Base-by-base conservation (phyloP, 164 flowering plant genomes). In the Brasenia schreberi region DNA sequence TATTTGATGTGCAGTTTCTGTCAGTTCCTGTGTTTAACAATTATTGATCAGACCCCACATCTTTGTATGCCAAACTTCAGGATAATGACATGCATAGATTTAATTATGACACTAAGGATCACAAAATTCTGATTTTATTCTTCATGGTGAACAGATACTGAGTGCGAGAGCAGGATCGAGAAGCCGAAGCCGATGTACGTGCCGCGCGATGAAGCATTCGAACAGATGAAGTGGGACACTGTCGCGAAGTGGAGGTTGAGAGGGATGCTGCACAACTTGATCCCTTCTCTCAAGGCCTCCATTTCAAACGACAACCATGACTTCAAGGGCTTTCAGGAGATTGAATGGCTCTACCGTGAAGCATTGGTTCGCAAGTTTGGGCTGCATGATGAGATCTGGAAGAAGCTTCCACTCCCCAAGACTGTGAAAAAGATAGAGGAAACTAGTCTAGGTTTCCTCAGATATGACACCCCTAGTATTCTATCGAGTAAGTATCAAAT, bases 191-290 rank as follows among this genome's bases (percentile, higher is more conserved):
- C 97, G 33, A 77, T 87, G 70, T 94, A 94, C 59, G 90, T 88
- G 52, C 99, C 99, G 0, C 79, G 97, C 62, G 99, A 94, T 18
- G 99, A 94, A 69, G 96, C 87, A 19, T 94, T 94, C 62, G 99
- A 91, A 84, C 96, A 94, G 81, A 73, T 82, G 1, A 94, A 94
- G 68, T 68, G 66, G 56, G 70, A 86, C 60, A 75, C 96, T 3
- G 88, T 91, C 70, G 71, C 85, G 0, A 67, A 77, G 2, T 85
- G 92, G 69, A 80, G 96, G 78, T 83, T 87, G 0, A 90, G 82
- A 70, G 99, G 81, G 0, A 85, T 87, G 59, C 92, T 95, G 9
- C 99, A 92, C 67, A 87, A 84, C 79, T 72, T 95, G 18, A 44
- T 89, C 12, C 99, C 99, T 0, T 72, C 79, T 0, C 56, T 92